Base-by-base conservation (phyloP, 2,329 filamentous ascomycete species). In the Diaporthe batatas region DNA sequence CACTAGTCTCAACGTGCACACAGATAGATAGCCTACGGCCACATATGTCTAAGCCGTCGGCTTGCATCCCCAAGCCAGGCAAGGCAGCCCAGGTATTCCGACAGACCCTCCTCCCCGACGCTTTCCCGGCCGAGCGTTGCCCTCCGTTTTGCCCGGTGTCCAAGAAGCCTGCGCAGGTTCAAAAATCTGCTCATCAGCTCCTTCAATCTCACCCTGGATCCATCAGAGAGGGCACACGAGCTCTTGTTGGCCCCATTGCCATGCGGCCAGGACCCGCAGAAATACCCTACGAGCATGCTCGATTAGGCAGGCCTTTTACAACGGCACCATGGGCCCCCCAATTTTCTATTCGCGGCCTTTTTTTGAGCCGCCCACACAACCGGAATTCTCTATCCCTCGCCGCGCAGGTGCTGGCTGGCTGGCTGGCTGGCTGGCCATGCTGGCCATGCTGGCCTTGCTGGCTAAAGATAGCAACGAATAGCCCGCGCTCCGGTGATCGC, bases 131-230 rank as follows among this genome's bases (percentile, higher is more conserved):
- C 44, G 42, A 65, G 25, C 21, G 39, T n/a, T 1, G 14, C 3
- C 59, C 42, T 23, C 44, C 36, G 11, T 49, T 49, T 29, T 36
- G 21, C 29, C 32, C 44, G 23, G 29, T 51, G 21, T n/a, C n/a
- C 11, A 6, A 6, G 21, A 12, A 39, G 36, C 36, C 36, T 39
- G n/a, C 21, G 29, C 44, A 16, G 44, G 29, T 39, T 36, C 36
- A 21, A 51, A 53, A 53, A 32, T 62, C n/a, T 51, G 44, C 57
- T 70, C 47, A 36, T 70, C 47, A 36, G 47, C 68, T 70, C 68
- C 68, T 70, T 55, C 53, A 70, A 70, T 70, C 44, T 70, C 68
- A 70, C 44, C 12, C 34, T 21, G 54, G 68, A 62, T 51, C 68
- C 68, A 70, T 70, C 55, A 39, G 55, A 70, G 42, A 8, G 42